Conservation (phyloP, 768 basidiomycete genomes). For the Lentinula boryana region DNA sequence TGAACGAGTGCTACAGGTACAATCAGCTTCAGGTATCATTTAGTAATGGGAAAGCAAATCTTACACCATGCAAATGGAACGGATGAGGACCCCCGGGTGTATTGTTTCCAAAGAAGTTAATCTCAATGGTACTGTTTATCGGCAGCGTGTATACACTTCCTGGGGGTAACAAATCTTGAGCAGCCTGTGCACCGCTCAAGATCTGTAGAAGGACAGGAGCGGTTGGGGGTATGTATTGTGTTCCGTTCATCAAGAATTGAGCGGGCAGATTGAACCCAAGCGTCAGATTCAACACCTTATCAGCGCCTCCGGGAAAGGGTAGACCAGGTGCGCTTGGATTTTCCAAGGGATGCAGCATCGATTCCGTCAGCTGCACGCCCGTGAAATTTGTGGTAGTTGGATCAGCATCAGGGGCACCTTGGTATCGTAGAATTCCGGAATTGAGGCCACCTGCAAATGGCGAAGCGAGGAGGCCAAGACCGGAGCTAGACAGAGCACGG, state of each 20-base stretch:
- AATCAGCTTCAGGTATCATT: neutral
- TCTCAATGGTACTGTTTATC: conserved; percentile 35
- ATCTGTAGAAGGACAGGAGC: conserved; percentile 42
- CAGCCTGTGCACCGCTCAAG: conserved; percentile 28
- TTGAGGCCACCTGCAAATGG: conserved; percentile 24
- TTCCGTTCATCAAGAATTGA: conserved; percentile 19
- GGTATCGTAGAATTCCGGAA: conserved; percentile 35
- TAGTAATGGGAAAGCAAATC: neutral
- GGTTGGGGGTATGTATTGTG: conserved; percentile 21
- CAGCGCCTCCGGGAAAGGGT: conserved; percentile 33
- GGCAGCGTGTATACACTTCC: conserved; percentile 38
- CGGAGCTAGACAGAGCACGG: conserved; percentile 25
- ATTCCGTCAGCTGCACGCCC: conserved; percentile 16
- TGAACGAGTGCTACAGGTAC: conserved; percentile 20
- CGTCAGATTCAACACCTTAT: conserved; percentile 27
- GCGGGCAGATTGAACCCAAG: conserved; percentile 15
- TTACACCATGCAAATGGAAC: conserved; percentile 43
- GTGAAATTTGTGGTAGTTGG: conserved; percentile 23
- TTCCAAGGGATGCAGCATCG: conserved; percentile 24
- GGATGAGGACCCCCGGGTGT: conserved; percentile 30
- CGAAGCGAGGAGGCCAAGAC: conserved; percentile 23
- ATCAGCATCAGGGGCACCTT: conserved; percentile 33
- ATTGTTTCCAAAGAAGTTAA: conserved; percentile 21
- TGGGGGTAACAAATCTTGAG: conserved; percentile 27
- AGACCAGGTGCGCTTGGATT: conserved; percentile 30